Evolutionary conservation across 2,329 filamentous ascomycete genomes (phyloP).

Genomic region (Aspergillus versicolor): DNA sequence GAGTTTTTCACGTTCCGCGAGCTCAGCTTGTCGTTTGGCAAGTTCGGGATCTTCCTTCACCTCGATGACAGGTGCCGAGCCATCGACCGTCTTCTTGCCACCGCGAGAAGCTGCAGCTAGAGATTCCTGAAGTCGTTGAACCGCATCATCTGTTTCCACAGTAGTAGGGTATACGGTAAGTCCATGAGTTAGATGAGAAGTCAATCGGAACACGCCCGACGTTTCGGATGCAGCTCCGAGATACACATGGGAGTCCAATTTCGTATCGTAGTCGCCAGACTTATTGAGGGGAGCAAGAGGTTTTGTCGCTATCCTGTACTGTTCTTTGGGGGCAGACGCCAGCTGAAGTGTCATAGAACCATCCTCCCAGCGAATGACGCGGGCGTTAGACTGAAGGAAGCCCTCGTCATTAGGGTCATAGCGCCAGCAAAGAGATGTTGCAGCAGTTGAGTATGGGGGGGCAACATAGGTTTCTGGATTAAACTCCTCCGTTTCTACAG

Average conservation of each 20-base stretch:
- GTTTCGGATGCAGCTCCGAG: slow-evolving; percentile 60
- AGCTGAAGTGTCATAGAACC: slow-evolving; percentile 66
- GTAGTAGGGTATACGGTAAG: slow-evolving; percentile 58
- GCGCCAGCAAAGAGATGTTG: slow-evolving; percentile 66
- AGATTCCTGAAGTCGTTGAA: slow-evolving; percentile 61
- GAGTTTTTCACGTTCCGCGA: slow-evolving; percentile 58
- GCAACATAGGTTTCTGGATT: slow-evolving; percentile 60
- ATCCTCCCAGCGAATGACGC: slow-evolving; percentile 66
- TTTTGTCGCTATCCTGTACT: slow-evolving; percentile 60
- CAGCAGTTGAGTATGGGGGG: slow-evolving; percentile 62
- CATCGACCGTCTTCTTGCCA: slow-evolving; percentile 50
- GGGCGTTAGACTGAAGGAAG: slow-evolving; percentile 63
- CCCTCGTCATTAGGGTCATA: slow-evolving; percentile 59
- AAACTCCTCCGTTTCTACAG: slow-evolving; percentile 62
- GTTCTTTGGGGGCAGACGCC: slow-evolving; percentile 59
- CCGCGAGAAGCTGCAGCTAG: slow-evolving; percentile 57
- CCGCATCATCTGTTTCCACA: slow-evolving; percentile 58
- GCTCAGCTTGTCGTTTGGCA: slow-evolving; percentile 59
- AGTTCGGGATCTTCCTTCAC: slow-evolving; percentile 64
- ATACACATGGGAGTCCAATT: slow-evolving; percentile 64
- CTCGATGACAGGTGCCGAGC: slow-evolving; percentile 57
- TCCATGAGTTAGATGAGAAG: slow-evolving; percentile 62
- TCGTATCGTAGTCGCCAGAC: slow-evolving; percentile 52
- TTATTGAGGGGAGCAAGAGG: slow-evolving; percentile 57
- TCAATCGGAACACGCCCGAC: slow-evolving; percentile 58